Conservation (phyloP, 192 early-diverging fungal species). For the Umbelopsis isabellina region DNA sequence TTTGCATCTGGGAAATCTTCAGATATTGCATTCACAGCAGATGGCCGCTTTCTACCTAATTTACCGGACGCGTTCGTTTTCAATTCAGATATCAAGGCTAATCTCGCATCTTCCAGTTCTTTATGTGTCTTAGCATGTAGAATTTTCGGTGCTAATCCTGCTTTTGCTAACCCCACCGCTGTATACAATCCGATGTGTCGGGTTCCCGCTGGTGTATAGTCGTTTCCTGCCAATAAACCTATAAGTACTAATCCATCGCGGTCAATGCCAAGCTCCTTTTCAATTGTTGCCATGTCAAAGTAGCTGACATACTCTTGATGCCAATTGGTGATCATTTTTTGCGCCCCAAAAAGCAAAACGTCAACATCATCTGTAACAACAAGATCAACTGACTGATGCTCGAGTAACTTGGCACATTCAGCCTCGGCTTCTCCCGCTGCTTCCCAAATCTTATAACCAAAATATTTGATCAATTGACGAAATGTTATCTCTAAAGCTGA, state of each 20-base stretch:
- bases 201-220: slow-evolving; percentile 22
- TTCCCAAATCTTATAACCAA: slow-evolving; percentile 30
- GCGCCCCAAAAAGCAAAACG: slow-evolving; percentile 41
- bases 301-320: slow-evolving; percentile 4
- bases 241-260: slow-evolving; percentile 33
- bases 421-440: slow-evolving; percentile 44
- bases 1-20: slow-evolving; percentile 13
- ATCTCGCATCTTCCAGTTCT: slow-evolving; percentile 1
- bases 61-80: slow-evolving; percentile 15
- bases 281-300: slow-evolving; percentile 20
- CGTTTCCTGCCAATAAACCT: slow-evolving; percentile 25
- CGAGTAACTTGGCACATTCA: slow-evolving; percentile 37
- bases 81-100: slow-evolving; percentile 4
- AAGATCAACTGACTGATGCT: slow-evolving; percentile 30
- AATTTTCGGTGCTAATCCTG: slow-evolving; percentile 12
- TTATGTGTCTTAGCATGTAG: slow-evolving; percentile 18
- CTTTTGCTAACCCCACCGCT: slow-evolving; percentile 22
- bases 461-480: slow-evolving; percentile 18
- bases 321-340: slow-evolving; percentile 32
- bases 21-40: background rate
- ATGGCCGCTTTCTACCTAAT: slow-evolving; percentile 7
- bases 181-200: slow-evolving; percentile 22
- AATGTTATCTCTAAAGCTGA: background rate
- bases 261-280: slow-evolving; percentile 17
- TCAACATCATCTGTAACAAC: slow-evolving; percentile 43